Evolutionary conservation across 2,329 filamentous ascomycete genomes (phyloP).

Genomic region (Claviceps fusiformis): DNA sequence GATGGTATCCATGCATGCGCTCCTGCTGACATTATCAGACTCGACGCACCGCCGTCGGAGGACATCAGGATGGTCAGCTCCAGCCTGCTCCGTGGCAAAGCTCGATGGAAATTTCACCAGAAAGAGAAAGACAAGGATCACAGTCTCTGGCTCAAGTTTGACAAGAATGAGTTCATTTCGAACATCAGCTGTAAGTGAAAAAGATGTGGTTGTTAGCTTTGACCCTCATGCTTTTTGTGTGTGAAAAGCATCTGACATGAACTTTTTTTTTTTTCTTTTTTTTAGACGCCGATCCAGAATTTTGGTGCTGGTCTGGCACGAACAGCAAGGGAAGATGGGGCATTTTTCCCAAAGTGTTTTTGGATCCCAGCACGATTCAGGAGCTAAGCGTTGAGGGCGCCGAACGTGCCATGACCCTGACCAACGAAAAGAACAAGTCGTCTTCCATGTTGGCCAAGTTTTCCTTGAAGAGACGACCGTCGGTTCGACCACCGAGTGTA

Average conservation of each 20-base stretch:
- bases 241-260: background rate
- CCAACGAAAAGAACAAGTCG: slow-evolving; percentile 21
- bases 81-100: slow-evolving; percentile 33
- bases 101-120: slow-evolving; percentile 39
- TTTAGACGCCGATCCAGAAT: slow-evolving; percentile 30
- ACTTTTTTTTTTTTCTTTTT: background rate
- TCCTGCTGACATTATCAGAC: slow-evolving; percentile 32
- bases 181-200: slow-evolving; percentile 44
- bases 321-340: slow-evolving; percentile 39
- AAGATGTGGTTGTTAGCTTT: background rate
- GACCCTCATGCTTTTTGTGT: background rate
- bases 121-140: slow-evolving; percentile 29
- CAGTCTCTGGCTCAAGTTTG: slow-evolving; percentile 43
- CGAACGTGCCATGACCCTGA: slow-evolving; percentile 18
- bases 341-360: slow-evolving; percentile 36
- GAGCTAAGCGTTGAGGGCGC: slow-evolving; percentile 17
- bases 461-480: slow-evolving; percentile 16
- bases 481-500: slow-evolving; percentile 19
- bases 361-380: slow-evolving; percentile 32
- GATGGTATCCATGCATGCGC: slow-evolving; percentile 37
- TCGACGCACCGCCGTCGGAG: slow-evolving; percentile 31
- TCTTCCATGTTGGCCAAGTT: slow-evolving; percentile 22
- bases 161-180: slow-evolving; percentile 52
- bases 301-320: slow-evolving; percentile 44
- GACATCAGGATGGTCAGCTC: slow-evolving; percentile 33